Evolutionary conservation across 139 green algal species (phyloP).

Genomic region (Volvox reticuliferus): DNA sequence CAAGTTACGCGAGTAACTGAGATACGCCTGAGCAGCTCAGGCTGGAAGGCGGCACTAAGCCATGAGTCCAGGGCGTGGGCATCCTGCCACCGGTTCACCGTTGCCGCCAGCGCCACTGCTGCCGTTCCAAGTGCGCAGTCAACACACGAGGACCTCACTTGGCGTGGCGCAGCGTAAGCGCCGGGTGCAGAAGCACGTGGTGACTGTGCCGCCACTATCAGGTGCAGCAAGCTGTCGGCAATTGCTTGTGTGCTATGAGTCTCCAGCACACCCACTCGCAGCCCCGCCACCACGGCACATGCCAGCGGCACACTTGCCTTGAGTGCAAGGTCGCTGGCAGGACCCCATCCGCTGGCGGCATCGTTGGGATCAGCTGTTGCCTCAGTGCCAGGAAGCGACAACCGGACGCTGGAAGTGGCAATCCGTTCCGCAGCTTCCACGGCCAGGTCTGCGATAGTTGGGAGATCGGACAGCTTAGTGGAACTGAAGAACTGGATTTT

Average conservation of each 20-base stretch:
- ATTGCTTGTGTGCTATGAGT: slow-evolving; percentile 19
- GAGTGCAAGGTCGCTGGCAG: neutral
- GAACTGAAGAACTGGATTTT: too few species aligned
- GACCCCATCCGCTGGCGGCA: neutral
- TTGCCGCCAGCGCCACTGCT: slow-evolving; percentile 24
- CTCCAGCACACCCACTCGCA: slow-evolving; percentile 8
- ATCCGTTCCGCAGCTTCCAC: slow-evolving; percentile 16
- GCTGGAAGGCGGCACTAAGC: neutral
- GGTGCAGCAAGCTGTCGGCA: slow-evolving; percentile 18
- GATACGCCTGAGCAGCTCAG: neutral
- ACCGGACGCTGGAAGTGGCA: neutral
- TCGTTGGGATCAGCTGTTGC: neutral
- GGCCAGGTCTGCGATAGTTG: neutral
- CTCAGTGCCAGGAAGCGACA: neutral
- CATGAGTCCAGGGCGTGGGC: slow-evolving; percentile 1
- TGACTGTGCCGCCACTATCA: neutral
- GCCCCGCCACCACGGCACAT: slow-evolving; percentile 3
- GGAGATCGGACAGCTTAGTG: too few species aligned
- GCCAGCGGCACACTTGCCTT: neutral
- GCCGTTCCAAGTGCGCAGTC: too few species aligned
- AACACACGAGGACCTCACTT: neutral
- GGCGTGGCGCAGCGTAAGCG: too few species aligned
- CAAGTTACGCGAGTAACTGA: too few species aligned
- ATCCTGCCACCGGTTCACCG: slow-evolving; percentile 34
- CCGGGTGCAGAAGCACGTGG: neutral